These are phyloP conservation scores for Suillus subalutaceus DNA, from an alignment of 768 basidiomycete species.

Conservation along the genomic window DNA sequence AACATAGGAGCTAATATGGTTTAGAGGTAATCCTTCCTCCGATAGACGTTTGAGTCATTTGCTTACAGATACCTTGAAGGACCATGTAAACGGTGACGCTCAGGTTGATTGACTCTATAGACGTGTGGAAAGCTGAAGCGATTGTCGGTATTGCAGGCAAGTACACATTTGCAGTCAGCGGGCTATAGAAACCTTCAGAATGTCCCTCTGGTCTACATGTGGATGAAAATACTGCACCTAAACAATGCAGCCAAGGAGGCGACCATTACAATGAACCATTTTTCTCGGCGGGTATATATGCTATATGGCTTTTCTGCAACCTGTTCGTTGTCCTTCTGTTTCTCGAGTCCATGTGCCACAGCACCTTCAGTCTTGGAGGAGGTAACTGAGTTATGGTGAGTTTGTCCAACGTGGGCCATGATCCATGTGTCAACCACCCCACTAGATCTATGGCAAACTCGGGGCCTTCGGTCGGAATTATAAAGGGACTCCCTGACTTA, in stretches of 20 bases:
- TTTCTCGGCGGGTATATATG: conserved; percentile 57
- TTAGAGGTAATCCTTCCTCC: not conserved
- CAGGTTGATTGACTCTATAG: conserved; percentile 74
- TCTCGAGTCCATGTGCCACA: not conserved
- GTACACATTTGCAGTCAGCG: conserved; percentile 77
- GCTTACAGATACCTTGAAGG: conserved; percentile 49
- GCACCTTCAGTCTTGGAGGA: not conserved
- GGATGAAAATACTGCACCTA: conserved; percentile 43
- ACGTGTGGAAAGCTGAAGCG: conserved; percentile 57
- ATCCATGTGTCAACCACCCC: not conserved
- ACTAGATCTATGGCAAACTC: not conserved
- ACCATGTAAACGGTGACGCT: conserved; percentile 69
- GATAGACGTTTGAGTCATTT: not conserved
- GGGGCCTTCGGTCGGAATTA: not conserved
- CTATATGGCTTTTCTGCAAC: conserved; percentile 37
- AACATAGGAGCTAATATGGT: conserved; percentile 55
- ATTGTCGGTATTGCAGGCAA: conserved; percentile 78
- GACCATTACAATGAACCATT: conserved; percentile 69
- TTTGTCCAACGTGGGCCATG: not conserved
- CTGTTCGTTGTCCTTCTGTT: not conserved
- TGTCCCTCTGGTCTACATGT: not conserved
- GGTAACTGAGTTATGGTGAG: not conserved
- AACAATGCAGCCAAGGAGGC: conserved; percentile 61
- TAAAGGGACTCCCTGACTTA: not conserved
- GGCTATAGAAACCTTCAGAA: conserved; percentile 40